Evolutionary conservation across 2,329 filamentous ascomycete species (phyloP), one percentile per base, ranked within the genome.

Genomic region (Diaporthe helianthi): DNA sequence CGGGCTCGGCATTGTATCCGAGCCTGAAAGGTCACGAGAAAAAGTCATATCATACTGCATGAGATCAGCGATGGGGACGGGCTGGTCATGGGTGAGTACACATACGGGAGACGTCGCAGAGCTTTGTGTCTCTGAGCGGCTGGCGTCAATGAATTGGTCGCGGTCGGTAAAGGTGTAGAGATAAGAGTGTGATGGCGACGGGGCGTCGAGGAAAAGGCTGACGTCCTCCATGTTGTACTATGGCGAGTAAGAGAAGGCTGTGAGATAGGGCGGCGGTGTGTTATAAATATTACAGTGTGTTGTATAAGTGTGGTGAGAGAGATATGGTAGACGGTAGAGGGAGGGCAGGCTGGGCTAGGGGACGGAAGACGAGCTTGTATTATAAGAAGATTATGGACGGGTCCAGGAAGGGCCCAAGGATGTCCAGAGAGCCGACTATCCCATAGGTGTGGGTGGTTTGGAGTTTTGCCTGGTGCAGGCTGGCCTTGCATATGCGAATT

Each of bases 41-140:
- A 73, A 77, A 12, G 76, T 69, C 71, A 79, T 72, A 54, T 80
- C 77, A 68, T 80, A 80, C 78, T 81, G 64, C 36, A 46, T 58
- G 13, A 53, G n/a, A 65, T 76, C 58, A 75, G 72, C 66, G 51
- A 63, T 54, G 61, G 22, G 24, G 31, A 24, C 58, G 36, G 22
- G 29, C 26, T 49, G 24, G 46, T n/a, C 13, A 51, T 19, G 10
- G 2, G 31, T 22, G 29, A 54, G 24, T 26, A 67, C 64, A 72
- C 78, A 70, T 75, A 82, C 80, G 38, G 76, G 75, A 65, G 79
- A 80, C 55, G 77, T 77, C 70, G 76, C 78, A 15, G 80, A 78
- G 73, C 80, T 81, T 55, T 80, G 79, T 4, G 78, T 78, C 52
- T 78, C 77, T 5, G 80, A 81, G 17, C 75, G 75, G 69, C 74